These are phyloP conservation scores for Clonostachys rosea DNA, from an alignment of 2,329 filamentous ascomycete genomes.

Conservation along the genomic window DNA sequence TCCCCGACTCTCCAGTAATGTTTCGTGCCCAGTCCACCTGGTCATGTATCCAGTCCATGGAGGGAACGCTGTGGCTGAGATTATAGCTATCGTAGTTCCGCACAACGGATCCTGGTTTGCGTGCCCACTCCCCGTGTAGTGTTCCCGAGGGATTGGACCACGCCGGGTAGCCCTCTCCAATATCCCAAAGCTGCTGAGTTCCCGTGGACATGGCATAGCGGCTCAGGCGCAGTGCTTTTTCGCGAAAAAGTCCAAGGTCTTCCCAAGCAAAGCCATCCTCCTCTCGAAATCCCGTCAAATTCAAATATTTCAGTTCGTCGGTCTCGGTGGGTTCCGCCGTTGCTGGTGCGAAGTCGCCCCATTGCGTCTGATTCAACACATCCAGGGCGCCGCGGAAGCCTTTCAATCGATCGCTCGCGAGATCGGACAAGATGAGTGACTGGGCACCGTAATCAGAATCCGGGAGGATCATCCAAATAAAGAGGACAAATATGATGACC, in stretches of 20 bases:
- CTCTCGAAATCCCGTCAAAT: constrained; percentile 72
- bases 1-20: constrained; percentile 68
- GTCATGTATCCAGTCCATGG: constrained; percentile 57
- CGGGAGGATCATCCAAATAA: constrained; percentile 29
- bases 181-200: constrained; percentile 32
- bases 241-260: constrained; percentile 61
- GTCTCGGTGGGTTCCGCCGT: constrained; percentile 14
- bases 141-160: constrained; percentile 79
- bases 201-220: constrained; percentile 41
- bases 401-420: constrained; percentile 38
- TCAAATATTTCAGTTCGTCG: constrained; percentile 43
- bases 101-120: constrained; percentile 41
- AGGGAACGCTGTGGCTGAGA: constrained; percentile 58
- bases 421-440: constrained; percentile 23
- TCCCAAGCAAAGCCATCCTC: constrained; percentile 77
- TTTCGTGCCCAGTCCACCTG: constrained; percentile 70
- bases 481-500: constrained; percentile 26
- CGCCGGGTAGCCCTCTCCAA: constrained; percentile 35
- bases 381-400: constrained; percentile 46
- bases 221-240: constrained; percentile 59
- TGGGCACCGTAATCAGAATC: constrained; percentile 25
- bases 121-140: constrained; percentile 72
- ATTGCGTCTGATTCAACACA: constrained; percentile 49
- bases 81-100: constrained; percentile 52
- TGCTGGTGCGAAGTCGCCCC: constrained; percentile 54